Evolutionary conservation across 352 stramenopile genomes (phyloP).

Genomic region (Halophytophthora polymorphica): DNA sequence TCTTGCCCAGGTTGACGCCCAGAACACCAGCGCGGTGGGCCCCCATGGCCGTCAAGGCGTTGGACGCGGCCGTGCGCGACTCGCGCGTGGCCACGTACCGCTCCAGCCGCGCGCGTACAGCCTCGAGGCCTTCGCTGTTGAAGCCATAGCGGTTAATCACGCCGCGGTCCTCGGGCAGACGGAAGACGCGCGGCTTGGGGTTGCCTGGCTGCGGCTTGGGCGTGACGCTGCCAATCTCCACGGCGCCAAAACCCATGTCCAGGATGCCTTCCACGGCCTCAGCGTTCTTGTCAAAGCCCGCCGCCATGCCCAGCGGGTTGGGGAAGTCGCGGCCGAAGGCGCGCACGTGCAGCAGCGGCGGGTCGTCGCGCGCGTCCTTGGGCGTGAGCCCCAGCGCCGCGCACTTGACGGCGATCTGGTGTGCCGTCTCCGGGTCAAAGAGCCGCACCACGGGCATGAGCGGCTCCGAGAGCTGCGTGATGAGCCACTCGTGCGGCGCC

Average conservation of each 20-base stretch:
- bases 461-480: conserved; percentile 64
- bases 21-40: conserved; percentile 80
- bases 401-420: conserved; percentile 80
- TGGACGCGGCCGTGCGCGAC: conserved; percentile 15
- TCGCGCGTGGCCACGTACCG: conserved; percentile 45
- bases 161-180: conserved; percentile 90
- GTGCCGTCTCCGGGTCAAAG: conserved; percentile 84
- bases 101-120: conserved; percentile 69
- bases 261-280: conserved; percentile 92
- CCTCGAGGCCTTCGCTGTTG: conserved; percentile 92
- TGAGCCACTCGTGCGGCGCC: conserved; percentile 71
- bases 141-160: conserved; percentile 99
- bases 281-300: conserved; percentile 98
- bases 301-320: conserved; percentile 94
- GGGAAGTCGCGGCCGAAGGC: conserved; percentile 76
- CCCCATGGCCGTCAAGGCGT: conserved; percentile 6
- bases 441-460: conserved; percentile 80
- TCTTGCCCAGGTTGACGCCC: conserved; percentile 98
- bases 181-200: conserved; percentile 95
- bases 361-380: conserved; percentile 52
- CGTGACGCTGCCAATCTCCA: conserved; percentile 96
- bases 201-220: conserved; percentile 93
- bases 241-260: conserved; percentile 93
- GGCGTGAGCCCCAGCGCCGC: conserved; percentile 70
- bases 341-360: conserved; percentile 49